Conservation (phyloP, 208 protist species). For the Strigomonas culicis region DNA sequence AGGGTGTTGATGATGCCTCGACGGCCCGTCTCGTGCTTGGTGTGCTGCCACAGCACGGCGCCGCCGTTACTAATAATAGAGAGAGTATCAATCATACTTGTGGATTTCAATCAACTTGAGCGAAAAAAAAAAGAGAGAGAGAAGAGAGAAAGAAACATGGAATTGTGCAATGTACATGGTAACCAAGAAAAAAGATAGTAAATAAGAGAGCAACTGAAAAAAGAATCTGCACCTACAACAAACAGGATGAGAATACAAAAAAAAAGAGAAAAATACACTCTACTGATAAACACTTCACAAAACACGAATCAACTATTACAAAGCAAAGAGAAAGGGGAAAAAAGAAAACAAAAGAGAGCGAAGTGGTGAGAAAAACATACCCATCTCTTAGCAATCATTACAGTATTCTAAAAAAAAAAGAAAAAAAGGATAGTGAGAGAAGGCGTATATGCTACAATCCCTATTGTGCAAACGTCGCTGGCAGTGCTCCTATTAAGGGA, state of each 20-base stretch:
- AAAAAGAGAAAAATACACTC: constrained; percentile 11
- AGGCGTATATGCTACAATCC: no score
- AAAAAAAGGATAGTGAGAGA: no score
- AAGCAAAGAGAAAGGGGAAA: background rate
- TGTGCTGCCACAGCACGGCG: constrained; percentile 90
- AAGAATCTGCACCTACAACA: background rate
- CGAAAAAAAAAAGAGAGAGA: background rate
- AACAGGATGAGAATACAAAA: constrained; percentile 6
- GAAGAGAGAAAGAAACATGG: background rate
- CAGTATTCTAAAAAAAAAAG: no score
- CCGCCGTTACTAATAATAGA: constrained; percentile 93
- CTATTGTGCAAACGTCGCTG: no score
- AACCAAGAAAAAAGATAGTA: background rate
- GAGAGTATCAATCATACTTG: constrained; percentile 94
- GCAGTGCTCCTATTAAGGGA: no score
- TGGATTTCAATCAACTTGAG: background rate
- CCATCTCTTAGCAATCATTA: no score
- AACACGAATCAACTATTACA: no score
- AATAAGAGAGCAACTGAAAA: background rate
- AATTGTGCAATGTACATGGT: background rate
- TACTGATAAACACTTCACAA: no score
- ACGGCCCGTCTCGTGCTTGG: constrained; percentile 37
- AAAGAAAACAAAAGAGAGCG: background rate
- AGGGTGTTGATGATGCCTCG: constrained; percentile 89
- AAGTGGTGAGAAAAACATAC: no score